Evolutionary conservation across 306 rosid genomes (phyloP), one percentile per base, ranked within the genome.

Genomic region (Pterocarpus macrocarpus): DNA sequence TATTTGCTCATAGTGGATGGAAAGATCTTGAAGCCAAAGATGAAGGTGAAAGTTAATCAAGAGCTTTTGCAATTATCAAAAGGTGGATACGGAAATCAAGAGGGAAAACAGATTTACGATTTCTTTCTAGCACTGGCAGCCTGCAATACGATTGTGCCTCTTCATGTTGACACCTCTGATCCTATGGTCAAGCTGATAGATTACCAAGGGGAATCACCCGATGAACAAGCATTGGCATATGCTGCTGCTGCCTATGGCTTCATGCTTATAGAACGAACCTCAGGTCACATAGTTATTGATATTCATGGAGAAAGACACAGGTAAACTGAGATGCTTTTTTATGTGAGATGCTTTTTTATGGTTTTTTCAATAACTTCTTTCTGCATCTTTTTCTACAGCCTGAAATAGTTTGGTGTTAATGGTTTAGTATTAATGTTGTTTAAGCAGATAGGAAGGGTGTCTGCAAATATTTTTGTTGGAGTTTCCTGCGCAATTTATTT

Each of bases 201-300:
- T 86, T 95, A 93, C 87, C 99, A 95, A 88, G 99, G 99, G 64
- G 99, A 95, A 84, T 95, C 99, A 32, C 99, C 99, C 2, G 99
- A 95, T 85, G 99, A 95, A 81, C 99, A 95, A 71, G 97, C 99
- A 13, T 85, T 95, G 83, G 91, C 88, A 72, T 93, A 90, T 88
- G 99, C 98, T 16, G 99, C 99, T 0, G 98, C 98, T 0, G 90
- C 96, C 63, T 95, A 95, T 59, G 99, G 99, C 44, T 95, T 89
- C 84, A 85, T 84, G 89, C 98, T 95, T 59, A 84, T 95, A 39
- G 98, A 95, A 79, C 88, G 99, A 83, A 91, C 98, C 56, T 93
- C 99, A 39, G 98, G 98, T 76, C 92, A 95, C 87, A 91, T 95
- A 87, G 85, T 90, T 71, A 84, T 95, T 45, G 93, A 95, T 84